Percentiles rank a stretch among this genome's conserved stretches.
These are phyloP conservation scores for Geosiphon pyriformis DNA, from an alignment of 192 early-diverging fungal species.

Conservation along the genomic window DNA sequence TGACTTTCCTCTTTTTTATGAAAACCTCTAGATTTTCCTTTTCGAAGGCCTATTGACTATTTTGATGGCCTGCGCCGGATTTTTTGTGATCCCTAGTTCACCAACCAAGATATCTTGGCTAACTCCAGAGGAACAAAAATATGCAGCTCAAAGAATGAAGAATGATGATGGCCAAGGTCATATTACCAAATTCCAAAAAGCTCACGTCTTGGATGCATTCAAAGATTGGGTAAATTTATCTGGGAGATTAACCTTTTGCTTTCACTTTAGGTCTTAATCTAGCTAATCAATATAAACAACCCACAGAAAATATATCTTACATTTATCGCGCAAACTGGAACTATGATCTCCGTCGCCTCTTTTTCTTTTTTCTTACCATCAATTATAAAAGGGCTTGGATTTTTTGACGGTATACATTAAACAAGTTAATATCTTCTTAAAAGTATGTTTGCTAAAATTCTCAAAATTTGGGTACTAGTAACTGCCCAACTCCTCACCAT, in stretches of 20 bases:
- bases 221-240: constrained; percentile 40
- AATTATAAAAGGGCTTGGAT: constrained; percentile 65
- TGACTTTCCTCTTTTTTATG: neutral
- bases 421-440: neutral
- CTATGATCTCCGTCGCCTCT: constrained; percentile 58
- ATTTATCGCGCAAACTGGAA: constrained; percentile 58
- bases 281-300: neutral
- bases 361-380: constrained; percentile 66
- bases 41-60: constrained; percentile 52
- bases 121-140: constrained; percentile 37
- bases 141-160: constrained; percentile 39
- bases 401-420: constrained; percentile 26
- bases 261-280: constrained; percentile 4
- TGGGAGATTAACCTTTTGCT: constrained; percentile 27
- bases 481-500: constrained; percentile 27
- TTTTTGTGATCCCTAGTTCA: constrained; percentile 45
- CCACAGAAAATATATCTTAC: constrained; percentile 41
- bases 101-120: constrained; percentile 44
- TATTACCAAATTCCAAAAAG: constrained; percentile 45
- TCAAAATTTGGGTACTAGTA: neutral
- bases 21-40: constrained; percentile 51
- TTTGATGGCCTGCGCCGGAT: constrained; percentile 35
- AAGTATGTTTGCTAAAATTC: neutral
- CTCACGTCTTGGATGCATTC: constrained; percentile 44
- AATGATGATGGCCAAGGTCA: constrained; percentile 45